Conservation (phyloP, 176 grass and related monocot genomes). For the Cocos nucifera region DNA sequence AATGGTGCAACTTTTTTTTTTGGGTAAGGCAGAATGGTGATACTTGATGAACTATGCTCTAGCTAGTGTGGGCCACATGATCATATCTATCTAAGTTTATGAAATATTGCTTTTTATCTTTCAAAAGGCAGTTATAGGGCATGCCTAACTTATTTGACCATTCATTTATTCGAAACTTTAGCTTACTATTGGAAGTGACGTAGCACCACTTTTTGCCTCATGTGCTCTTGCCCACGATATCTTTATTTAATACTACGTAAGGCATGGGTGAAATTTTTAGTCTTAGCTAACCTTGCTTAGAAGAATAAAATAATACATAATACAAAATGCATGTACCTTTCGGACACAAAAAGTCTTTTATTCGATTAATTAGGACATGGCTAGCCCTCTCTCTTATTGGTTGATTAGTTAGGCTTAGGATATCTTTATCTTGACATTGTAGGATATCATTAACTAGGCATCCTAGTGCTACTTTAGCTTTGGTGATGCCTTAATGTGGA, state of each 20-base stretch:
- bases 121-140: background rate
- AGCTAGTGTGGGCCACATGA: too few relatives aligned
- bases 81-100: too few relatives aligned
- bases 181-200: background rate
- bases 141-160: background rate
- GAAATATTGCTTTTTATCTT: background rate
- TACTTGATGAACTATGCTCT: too few relatives aligned
- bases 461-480: too few relatives aligned
- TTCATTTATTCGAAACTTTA: background rate
- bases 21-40: too few relatives aligned
- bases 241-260: background rate
- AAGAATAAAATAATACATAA: background rate
- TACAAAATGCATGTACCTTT: background rate
- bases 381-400: too few relatives aligned
- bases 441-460: too few relatives aligned
- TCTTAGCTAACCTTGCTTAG: background rate
- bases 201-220: slow-evolving; percentile 3
- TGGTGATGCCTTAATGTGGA: too few relatives aligned
- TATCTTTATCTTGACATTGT: too few relatives aligned
- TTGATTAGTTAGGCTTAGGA: too few relatives aligned
- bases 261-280: background rate
- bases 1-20: too few relatives aligned
- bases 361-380: too few relatives aligned
- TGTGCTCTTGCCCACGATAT: background rate
- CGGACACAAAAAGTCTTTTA: background rate